These are phyloP conservation scores for Podosphaera fusca DNA, from an alignment of 2,329 filamentous ascomycete genomes.

Conservation along the genomic window DNA sequence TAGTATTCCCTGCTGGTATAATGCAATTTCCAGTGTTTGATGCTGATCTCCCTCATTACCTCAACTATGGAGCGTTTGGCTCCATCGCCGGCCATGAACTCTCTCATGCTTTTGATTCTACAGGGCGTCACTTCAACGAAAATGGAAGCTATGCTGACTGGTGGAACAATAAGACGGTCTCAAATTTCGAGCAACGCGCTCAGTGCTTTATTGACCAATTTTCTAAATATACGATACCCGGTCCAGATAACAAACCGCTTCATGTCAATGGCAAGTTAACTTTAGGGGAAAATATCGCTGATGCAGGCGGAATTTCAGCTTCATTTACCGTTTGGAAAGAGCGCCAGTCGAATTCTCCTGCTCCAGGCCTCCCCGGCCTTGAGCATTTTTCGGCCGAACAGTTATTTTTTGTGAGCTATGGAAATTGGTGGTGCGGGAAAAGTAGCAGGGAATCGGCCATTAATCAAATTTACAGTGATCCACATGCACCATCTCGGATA, in stretches of 20 bases:
- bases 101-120: conserved; percentile 46
- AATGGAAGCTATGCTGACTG: conserved; percentile 41
- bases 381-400: conserved; percentile 41
- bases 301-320: conserved; percentile 41
- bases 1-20: conserved; percentile 45
- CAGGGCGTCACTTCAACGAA: conserved; percentile 39
- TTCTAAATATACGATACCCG: conserved; percentile 32
- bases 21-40: conserved; percentile 48
- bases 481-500: conserved; percentile 39
- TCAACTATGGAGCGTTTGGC: conserved; percentile 47
- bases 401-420: conserved; percentile 44
- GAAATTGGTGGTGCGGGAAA: conserved; percentile 45
- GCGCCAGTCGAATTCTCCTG: conserved; percentile 25
- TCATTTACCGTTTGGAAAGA: conserved; percentile 43
- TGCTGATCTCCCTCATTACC: conserved; percentile 35
- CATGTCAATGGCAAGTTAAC: conserved; percentile 41
- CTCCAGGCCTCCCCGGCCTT: conserved; percentile 32
- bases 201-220: conserved; percentile 50
- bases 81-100: conserved; percentile 45
- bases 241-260: conserved; percentile 29
- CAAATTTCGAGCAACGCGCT: conserved; percentile 32
- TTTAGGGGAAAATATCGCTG: conserved; percentile 48
- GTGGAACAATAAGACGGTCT: conserved; percentile 38
- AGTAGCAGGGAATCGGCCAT: conserved; percentile 32
- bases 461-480: conserved; percentile 34